Evolutionary conservation across 2,329 filamentous ascomycete species (phyloP), one percentile per base, ranked within the genome.

Genomic region (Beauveria asiatica): DNA sequence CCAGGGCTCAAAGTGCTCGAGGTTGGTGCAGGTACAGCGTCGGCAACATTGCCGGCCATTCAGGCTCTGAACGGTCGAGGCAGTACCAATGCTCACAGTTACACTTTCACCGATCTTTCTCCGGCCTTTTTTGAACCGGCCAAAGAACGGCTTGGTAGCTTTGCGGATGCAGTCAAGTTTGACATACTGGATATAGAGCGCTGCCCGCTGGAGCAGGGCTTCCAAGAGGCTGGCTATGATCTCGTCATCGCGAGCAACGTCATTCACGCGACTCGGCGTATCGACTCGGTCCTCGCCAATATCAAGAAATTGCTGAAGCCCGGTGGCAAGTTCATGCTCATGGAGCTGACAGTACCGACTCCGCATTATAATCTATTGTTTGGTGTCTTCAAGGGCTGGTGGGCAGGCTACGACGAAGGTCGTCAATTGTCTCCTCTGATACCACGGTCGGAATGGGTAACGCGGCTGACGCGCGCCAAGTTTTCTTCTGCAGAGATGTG

Each of bases 21-120:
- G 57, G 67, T 76, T 10, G 76, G 76, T 17, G 76, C 74, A 10
- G 78, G 78, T 1, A 77, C 75, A 3, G 78, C 76, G 3, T 72
- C 70, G 11, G 69, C 75, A 0, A 77, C 78, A 0, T 62, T 68
- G 16, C 56, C 59, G 1, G 65, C 79, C 2, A 63, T 80, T 5
- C 62, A 68, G 6, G 60, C 64, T 9, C 63, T 78, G 21, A 66
- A 65, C 2, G 5, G 63, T 68, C n/a, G 41, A 37, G 51, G 23
- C 33, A 52, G 49, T 23, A 27, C 49, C 41, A 21, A 60, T 19
- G 45, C 59, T 23, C 62, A 57, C 23, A 30, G 49, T 1, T 81
- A 80, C 64, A 76, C 74, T 0, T 81, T 70, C 65, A 80, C 79
- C 0, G 78, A 80, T 60, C 72, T 78, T 13, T 74, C 73, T 0